Evolutionary conservation across 2,329 filamentous ascomycete genomes (phyloP), one percentile per base, ranked within the genome.

Genomic region (Colletotrichum noveboracense): DNA sequence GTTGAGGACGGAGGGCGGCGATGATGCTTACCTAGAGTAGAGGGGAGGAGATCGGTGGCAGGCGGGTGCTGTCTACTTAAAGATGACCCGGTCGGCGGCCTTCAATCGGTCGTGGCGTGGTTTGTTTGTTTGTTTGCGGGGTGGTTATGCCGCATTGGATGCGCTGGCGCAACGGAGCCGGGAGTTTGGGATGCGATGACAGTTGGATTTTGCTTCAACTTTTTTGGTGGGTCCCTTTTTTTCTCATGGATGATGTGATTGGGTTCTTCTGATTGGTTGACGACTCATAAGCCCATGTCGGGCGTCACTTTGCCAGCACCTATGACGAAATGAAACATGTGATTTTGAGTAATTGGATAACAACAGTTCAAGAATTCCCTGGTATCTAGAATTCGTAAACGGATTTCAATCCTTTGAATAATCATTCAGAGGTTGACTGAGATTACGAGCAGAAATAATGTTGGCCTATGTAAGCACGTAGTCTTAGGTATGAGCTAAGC

Each of bases 191-290:
- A 32, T 26, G 72, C 21, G 64, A 67, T 69, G 61, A 62, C 52
- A 58, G 56, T 36, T 58, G 34, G 67, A 66, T 30, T 36, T 43
- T n/a, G 64, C 56, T 55, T 38, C 65, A 36, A 74, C 74, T 74
- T 76, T 74, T 74, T 65, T 34, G 52, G 73, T 76, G 74, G 74
- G 65, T 67, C 62, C 14, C 26, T 7, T 21, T 32, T 55, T 52
- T 67, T 66, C 32, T 64, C 62, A 62, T 64, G 8, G 18, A 65
- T 38, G 62, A 76, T 74, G 70, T 66, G 74, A 61, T 69, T 68
- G 64, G 16, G 18, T 24, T 30, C 7, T 2, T 16, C 1, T 66
- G 24, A 70, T 70, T 70, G 67, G 67, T 32, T n/a, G n/a, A n/a
- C n/a, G n/a, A n/a, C n/a, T n/a, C 1, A 3, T 24, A 30, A 38